phyloP scores from a whole-genome alignment of 306 rosid species.

The Abrus pulchellus region DNA sequence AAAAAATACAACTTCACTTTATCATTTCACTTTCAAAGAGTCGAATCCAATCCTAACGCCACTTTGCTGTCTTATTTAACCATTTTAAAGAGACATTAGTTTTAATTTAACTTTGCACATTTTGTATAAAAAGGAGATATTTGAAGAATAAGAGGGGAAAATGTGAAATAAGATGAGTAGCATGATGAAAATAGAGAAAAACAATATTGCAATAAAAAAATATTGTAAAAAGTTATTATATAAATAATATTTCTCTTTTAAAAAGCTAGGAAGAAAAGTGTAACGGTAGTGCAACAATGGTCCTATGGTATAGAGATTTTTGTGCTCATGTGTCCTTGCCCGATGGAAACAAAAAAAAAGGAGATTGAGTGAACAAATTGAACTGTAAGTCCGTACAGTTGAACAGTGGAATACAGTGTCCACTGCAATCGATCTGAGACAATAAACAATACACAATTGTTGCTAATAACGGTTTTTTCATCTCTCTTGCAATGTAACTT shows the following conservation, averaged over 20 bases:
- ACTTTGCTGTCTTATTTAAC: not conserved
- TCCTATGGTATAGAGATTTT: not conserved
- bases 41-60: not conserved
- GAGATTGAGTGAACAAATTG: not conserved
- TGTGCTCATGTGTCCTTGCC: not conserved
- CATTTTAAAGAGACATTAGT: not conserved
- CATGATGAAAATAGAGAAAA: too few relatives aligned
- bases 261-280: too few relatives aligned
- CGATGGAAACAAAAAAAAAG: not conserved
- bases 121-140: too few relatives aligned
- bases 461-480: constrained; percentile 45
- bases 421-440: not conserved
- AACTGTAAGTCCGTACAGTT: not conserved
- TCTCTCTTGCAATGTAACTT: constrained; percentile 24
- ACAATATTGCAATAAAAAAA: too few relatives aligned
- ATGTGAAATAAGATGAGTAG: too few relatives aligned
- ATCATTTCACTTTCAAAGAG: too few relatives aligned
- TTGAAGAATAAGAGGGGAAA: too few relatives aligned
- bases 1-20: too few relatives aligned
- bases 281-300: not conserved
- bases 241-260: too few relatives aligned
- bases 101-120: too few relatives aligned
- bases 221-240: too few relatives aligned
- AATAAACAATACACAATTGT: not conserved
- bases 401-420: not conserved